phyloP scores from a whole-genome alignment of 371 early-diverging fungal genomes.

The Rhizomucor miehei region DNA sequence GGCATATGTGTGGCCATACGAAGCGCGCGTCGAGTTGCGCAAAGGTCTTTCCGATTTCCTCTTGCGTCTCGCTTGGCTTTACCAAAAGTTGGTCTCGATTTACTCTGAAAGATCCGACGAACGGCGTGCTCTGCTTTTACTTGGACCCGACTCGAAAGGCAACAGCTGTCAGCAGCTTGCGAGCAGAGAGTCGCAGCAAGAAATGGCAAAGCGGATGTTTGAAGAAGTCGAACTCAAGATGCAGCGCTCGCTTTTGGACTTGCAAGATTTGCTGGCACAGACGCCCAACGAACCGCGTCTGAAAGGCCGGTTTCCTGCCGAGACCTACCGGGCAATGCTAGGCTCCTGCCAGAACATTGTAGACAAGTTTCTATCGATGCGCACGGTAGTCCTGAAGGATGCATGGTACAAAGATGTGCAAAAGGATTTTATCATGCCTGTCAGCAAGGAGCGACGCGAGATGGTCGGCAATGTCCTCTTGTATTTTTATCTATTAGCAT shows the following conservation, averaged over 20 bases:
- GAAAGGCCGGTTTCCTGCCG: constrained; percentile 77
- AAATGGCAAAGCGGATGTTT: constrained; percentile 42
- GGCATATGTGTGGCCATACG: constrained; percentile 77
- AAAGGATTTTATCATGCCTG: constrained; percentile 54
- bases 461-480: constrained; percentile 74
- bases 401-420: constrained; percentile 56
- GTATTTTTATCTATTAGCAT: constrained; percentile 78
- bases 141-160: neutral
- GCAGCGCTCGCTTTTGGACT: constrained; percentile 61
- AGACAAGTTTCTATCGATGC: constrained; percentile 71
- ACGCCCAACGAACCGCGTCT: constrained; percentile 84
- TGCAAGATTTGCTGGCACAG: constrained; percentile 60
- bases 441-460: constrained; percentile 56
- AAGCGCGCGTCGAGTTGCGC: constrained; percentile 80
- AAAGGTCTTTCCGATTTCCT: constrained; percentile 66
- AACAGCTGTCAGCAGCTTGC: neutral
- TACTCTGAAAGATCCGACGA: constrained; percentile 42
- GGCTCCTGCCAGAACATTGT: constrained; percentile 71
- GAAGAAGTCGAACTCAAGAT: constrained; percentile 71
- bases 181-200: neutral
- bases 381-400: constrained; percentile 62
- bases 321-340: constrained; percentile 64
- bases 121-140: neutral
- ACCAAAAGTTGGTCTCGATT: constrained; percentile 66
- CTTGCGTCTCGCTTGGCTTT: constrained; percentile 64